phyloP scores from a whole-genome alignment of 768 basidiomycete genomes.

The Calocybe gangraenosa region DNA sequence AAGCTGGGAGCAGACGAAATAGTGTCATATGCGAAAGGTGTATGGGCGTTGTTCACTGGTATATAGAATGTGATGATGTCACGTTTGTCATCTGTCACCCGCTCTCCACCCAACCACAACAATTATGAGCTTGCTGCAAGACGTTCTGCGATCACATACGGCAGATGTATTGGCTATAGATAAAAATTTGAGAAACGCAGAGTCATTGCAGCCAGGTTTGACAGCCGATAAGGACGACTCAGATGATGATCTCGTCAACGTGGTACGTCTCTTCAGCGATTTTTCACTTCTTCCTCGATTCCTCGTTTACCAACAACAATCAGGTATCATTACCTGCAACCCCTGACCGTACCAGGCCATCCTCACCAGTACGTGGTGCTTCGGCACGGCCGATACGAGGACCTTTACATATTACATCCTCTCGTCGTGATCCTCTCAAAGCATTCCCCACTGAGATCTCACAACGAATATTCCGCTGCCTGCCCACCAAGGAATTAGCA shows the following conservation, averaged over 20 bases:
- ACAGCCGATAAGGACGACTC: constrained; percentile 48
- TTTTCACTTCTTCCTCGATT: background rate
- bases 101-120: constrained; percentile 1
- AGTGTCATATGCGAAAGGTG: constrained; percentile 82
- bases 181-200: constrained; percentile 27
- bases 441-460: constrained; percentile 77
- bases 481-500: constrained; percentile 65
- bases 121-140: constrained; percentile 66
- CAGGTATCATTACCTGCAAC: constrained; percentile 69
- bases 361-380: constrained; percentile 47
- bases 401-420: constrained; percentile 36
- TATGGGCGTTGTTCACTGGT: constrained; percentile 72
- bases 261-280: constrained; percentile 41
- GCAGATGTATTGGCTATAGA: constrained; percentile 30
- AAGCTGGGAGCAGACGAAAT: constrained; percentile 88
- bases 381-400: constrained; percentile 46
- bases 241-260: constrained; percentile 68
- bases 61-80: constrained; percentile 41
- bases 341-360: constrained; percentile 59
- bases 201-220: constrained; percentile 17
- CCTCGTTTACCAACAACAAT: constrained; percentile 8
- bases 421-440: constrained; percentile 57
- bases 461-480: constrained; percentile 66
- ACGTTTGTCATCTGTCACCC: constrained; percentile 26
- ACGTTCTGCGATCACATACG: constrained; percentile 51